These are phyloP conservation scores for Gelatoporia subvermispora DNA, from an alignment of 768 basidiomycete genomes.

Conservation along the genomic window DNA sequence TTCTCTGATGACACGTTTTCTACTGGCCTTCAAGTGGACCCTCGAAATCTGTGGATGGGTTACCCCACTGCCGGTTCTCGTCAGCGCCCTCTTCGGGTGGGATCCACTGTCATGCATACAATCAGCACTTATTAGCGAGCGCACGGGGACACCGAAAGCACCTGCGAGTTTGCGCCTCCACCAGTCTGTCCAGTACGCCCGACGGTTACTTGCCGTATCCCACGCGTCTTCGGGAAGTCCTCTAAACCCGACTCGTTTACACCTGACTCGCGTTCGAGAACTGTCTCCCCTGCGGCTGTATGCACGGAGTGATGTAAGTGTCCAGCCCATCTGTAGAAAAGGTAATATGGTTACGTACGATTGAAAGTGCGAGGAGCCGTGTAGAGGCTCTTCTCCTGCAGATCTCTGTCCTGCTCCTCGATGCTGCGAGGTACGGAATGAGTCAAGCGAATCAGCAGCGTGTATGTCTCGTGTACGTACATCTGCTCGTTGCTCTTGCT, in stretches of 20 bases:
- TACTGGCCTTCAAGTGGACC: too few species aligned
- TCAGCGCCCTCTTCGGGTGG: not conserved
- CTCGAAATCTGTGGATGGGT: too few species aligned
- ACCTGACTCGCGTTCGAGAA: not conserved
- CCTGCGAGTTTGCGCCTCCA: not conserved
- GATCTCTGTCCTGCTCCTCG: not conserved
- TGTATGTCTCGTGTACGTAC: not conserved
- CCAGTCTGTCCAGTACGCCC: conserved; percentile 2
- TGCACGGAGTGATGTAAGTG: not conserved
- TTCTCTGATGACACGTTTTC: too few species aligned
- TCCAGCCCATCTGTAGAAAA: not conserved
- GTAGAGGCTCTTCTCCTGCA: conserved; percentile 6
- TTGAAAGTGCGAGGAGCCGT: not conserved
- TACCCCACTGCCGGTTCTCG: too few species aligned
- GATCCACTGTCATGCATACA: not conserved
- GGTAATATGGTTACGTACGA: not conserved
- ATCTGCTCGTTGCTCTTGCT: conserved; percentile 1
- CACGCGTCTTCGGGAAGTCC: not conserved
- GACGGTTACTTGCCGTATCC: not conserved
- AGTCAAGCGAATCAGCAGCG: not conserved
- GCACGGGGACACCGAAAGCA: not conserved
- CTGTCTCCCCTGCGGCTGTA: conserved; percentile 2
- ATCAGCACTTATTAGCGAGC: too few species aligned
- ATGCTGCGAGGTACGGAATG: not conserved
- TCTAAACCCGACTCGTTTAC: conserved; percentile 1